phyloP scores from a whole-genome alignment of 257 asterid genomes.

The Przewalskia tangutica region DNA sequence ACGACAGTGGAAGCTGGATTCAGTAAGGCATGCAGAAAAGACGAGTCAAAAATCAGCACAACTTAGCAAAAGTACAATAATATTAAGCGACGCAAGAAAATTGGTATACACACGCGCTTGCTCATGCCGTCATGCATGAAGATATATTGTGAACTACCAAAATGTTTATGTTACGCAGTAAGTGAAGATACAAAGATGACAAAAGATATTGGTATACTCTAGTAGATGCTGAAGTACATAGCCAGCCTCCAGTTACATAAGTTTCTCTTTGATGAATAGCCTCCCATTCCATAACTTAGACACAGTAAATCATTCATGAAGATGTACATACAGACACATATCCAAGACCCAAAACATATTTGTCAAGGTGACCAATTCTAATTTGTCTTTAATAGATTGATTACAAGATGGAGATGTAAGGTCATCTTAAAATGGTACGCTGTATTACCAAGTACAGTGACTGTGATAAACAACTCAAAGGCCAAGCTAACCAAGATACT shows the following conservation, averaged over 20 bases:
- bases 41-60: neutral
- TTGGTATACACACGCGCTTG: neutral
- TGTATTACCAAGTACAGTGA: neutral
- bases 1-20: neutral
- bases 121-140: neutral
- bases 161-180: neutral
- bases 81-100: neutral
- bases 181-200: neutral
- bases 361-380: neutral
- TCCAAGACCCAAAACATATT: neutral
- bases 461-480: neutral
- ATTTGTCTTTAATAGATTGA: neutral
- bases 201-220: neutral
- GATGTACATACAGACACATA: neutral
- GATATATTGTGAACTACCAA: neutral
- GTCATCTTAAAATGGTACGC: neutral
- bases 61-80: neutral
- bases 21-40: neutral
- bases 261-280: neutral
- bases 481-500: neutral
- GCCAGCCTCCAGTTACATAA: neutral
- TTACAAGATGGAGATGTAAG: neutral
- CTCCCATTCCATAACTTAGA: neutral
- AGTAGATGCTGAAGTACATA: neutral
- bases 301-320: neutral